Conservation (phyloP, 176 grass and related monocot species). For the Hsuehochloa calcarea region DNA sequence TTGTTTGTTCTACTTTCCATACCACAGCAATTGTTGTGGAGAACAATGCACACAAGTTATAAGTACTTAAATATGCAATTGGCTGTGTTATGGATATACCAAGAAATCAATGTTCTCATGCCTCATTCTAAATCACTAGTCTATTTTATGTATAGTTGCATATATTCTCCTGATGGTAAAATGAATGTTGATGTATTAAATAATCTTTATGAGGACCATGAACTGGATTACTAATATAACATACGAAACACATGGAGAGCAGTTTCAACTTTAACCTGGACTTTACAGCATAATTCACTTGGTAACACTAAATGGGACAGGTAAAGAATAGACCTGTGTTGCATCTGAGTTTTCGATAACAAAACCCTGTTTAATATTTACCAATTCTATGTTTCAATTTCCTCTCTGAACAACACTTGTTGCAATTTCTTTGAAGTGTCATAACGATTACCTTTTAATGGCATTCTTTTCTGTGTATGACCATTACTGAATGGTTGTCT, state of each 20-base stretch:
- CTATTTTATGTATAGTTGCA: background rate
- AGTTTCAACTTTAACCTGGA: background rate
- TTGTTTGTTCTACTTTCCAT: constrained; percentile 20
- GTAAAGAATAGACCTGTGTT: background rate
- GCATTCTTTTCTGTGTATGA: background rate
- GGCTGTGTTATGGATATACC: background rate
- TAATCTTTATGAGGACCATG: no score
- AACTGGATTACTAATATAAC: no score
- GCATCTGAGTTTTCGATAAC: constrained; percentile 10
- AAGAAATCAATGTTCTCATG: background rate
- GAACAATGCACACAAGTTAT: background rate
- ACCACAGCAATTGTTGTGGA: background rate
- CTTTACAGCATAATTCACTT: background rate
- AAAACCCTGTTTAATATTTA: background rate
- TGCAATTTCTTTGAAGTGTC: background rate
- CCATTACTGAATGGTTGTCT: background rate
- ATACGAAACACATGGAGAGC: constrained; percentile 6
- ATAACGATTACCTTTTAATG: background rate
- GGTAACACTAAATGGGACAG: background rate
- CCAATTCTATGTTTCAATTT: background rate
- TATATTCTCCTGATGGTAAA: background rate
- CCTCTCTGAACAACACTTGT: constrained; percentile 2
- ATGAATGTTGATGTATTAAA: background rate
- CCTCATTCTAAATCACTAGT: background rate
- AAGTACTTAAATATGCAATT: constrained; percentile 1